phyloP scores from a whole-genome alignment of 768 basidiomycete genomes.

The Pleurotus platypus region DNA sequence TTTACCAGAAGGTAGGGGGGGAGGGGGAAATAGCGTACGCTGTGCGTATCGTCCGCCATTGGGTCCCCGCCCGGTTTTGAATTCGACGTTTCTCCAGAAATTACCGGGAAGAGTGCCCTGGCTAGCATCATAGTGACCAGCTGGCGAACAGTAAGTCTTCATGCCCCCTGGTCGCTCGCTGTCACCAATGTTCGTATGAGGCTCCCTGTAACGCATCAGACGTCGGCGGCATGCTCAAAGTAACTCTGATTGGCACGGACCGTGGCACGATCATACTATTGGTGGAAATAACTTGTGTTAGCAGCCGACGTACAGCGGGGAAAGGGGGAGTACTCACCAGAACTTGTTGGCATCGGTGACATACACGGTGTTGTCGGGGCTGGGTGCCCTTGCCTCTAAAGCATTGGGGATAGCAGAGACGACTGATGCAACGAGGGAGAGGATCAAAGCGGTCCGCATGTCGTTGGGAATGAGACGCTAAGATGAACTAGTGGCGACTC shows the following conservation, averaged over 20 bases:
- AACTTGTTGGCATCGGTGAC: slow-evolving; percentile 37
- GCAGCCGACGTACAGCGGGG: slow-evolving; percentile 20
- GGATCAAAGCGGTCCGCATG: background rate
- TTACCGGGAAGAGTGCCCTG: slow-evolving; percentile 25
- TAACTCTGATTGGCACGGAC: background rate
- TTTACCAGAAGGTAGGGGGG: background rate
- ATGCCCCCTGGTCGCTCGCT: slow-evolving; percentile 29
- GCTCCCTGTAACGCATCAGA: slow-evolving; percentile 8
- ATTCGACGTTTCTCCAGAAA: slow-evolving; percentile 26
- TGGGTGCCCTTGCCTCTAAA: slow-evolving; percentile 1
- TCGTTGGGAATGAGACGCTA: no score
- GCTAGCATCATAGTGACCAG: slow-evolving; percentile 15
- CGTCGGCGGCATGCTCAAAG: no score
- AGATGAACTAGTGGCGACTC: background rate
- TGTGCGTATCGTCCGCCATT: slow-evolving; percentile 24
- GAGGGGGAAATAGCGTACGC: slow-evolving; percentile 17
- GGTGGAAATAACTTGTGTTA: slow-evolving; percentile 28
- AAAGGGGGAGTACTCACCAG: slow-evolving; percentile 37
- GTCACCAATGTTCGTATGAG: slow-evolving; percentile 28
- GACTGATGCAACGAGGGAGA: background rate
- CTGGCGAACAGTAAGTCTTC: slow-evolving; percentile 28
- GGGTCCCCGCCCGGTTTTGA: slow-evolving; percentile 21
- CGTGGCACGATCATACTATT: slow-evolving; percentile 11
- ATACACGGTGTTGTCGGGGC: slow-evolving; percentile 45
- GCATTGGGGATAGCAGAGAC: background rate